Evolutionary conservation across 768 basidiomycete genomes (phyloP), one percentile per base, ranked within the genome.

Genomic region (Mycena leptocephala): DNA sequence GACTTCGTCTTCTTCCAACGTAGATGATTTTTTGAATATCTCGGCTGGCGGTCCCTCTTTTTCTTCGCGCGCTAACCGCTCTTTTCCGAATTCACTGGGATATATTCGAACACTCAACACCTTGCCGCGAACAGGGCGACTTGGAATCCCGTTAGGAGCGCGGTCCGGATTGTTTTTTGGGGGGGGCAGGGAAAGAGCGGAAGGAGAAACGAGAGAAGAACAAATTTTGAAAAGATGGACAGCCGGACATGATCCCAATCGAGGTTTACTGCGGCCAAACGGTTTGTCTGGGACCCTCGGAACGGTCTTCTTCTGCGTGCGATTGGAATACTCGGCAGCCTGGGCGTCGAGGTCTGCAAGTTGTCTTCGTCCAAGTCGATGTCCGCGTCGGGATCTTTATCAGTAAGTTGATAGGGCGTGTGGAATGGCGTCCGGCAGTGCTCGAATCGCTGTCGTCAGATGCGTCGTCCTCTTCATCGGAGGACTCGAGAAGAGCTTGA

Each of bases 211-310:
- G 51, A 97, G 90, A 3, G 97, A 99, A 22, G 95, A 92, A 85
- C 96, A 96, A 41, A 99, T 95, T 85, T 95, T 96, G 91, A 93
- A 98, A 16, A 99, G 87, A 82, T 99, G 97, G 24, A 87, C 86
- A 0, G 98, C 96, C 95, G 94, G 64, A 99, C 92, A 84, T 99
- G 92, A 83, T 99, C 98, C 98, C 98, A 99, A 85, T 99, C 98
- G 65, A 99, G 91, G 83, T 99, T 99, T 77, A 99, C 98, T 56
- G 95, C 91, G 0, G 98, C 98, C 9, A 99, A 82, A 28, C 98
- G 90, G 69, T 86, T 89, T 2, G 96, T 97, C 13, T 87, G 83
- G 13, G 87, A 84, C 86, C 88, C 2, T 87, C 86, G 14, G 78
- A 83, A 5, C 81, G 81, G 9, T 84, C 86, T 3, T 87, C 86